Percentiles rank a stretch among this genome's conserved stretches.
Evolutionary conservation across 129 eudicot species (phyloP).

Genomic region (Smallanthus sonchifolius): DNA sequence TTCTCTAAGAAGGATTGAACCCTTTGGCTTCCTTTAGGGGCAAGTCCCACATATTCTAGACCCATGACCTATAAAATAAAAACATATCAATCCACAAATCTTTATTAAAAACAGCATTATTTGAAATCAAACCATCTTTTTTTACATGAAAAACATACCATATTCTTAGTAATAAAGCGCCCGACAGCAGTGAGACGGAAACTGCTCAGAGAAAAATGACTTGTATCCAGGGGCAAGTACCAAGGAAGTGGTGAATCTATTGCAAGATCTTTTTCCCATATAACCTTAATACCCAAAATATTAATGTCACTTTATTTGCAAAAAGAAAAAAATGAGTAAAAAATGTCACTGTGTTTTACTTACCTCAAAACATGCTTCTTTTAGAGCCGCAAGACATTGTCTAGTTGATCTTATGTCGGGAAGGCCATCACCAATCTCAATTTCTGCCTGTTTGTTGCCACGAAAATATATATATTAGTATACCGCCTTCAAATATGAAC

Average conservation of each 20-base stretch:
- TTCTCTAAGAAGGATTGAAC: conserved; percentile 89
- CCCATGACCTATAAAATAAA: conserved; percentile 50
- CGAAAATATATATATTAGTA: background rate
- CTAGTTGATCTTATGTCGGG: conserved; percentile 76
- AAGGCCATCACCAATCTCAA: conserved; percentile 96
- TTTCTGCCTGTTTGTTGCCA: conserved; percentile 58
- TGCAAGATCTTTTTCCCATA: conserved; percentile 74
- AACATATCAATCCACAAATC: background rate
- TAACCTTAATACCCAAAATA: conserved; percentile 38
- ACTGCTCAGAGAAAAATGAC: conserved; percentile 69
- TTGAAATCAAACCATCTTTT: background rate
- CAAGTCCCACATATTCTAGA: conserved; percentile 73
- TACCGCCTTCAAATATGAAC: background rate
- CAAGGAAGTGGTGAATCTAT: conserved; percentile 72
- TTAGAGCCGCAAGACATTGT: conserved; percentile 82
- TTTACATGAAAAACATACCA: conserved; percentile 42
- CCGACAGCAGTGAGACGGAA: conserved; percentile 87
- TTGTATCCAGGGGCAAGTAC: conserved; percentile 77
- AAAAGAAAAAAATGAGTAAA: background rate
- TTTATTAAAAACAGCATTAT: background rate
- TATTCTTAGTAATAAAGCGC: conserved; percentile 75
- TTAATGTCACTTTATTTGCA: background rate
- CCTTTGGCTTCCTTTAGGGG: conserved; percentile 95
- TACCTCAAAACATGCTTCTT: conserved; percentile 94
- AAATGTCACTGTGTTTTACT: conserved; percentile 3